Evolutionary conservation across 1,284 basidiomycete species (phyloP).

Genomic region (Apiotrichum akiyoshidainum): DNA sequence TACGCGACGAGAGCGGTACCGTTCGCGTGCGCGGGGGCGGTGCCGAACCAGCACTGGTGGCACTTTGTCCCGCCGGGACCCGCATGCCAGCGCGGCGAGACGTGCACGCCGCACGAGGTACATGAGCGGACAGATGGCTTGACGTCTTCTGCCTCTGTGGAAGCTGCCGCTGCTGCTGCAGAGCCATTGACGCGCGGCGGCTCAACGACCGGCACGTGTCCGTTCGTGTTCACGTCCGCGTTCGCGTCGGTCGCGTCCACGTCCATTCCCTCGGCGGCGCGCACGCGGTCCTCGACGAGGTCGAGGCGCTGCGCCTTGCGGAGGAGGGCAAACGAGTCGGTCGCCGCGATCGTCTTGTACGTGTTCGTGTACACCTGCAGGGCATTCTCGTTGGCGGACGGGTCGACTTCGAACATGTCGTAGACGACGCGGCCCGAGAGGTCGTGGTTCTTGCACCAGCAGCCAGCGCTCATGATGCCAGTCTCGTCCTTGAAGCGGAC

Average conservation of each 20-base stretch:
- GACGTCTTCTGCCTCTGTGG: background rate
- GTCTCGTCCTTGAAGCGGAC: conserved; percentile 81
- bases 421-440: conserved; percentile 64
- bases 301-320: conserved; percentile 82
- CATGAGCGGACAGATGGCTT: conserved; percentile 18
- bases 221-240: background rate
- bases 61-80: conserved; percentile 7
- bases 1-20: background rate
- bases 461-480: conserved; percentile 74
- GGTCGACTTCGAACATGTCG: conserved; percentile 76
- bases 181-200: background rate
- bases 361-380: conserved; percentile 76
- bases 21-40: background rate
- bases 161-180: background rate
- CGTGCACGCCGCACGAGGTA: conserved; percentile 35
- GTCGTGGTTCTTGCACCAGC: conserved; percentile 76
- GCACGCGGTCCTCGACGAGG: conserved; percentile 10
- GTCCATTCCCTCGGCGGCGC: background rate
- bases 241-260: background rate
- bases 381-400: conserved; percentile 66
- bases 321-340: conserved; percentile 70
- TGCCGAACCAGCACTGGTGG: conserved; percentile 24
- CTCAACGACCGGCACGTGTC: background rate
- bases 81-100: conserved; percentile 44
- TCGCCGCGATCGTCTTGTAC: conserved; percentile 70